Percentiles rank a stretch among this genome's conserved stretches.
Conservation (phyloP, 2,329 filamentous ascomycete species). For the Ophiostoma perfectum region DNA sequence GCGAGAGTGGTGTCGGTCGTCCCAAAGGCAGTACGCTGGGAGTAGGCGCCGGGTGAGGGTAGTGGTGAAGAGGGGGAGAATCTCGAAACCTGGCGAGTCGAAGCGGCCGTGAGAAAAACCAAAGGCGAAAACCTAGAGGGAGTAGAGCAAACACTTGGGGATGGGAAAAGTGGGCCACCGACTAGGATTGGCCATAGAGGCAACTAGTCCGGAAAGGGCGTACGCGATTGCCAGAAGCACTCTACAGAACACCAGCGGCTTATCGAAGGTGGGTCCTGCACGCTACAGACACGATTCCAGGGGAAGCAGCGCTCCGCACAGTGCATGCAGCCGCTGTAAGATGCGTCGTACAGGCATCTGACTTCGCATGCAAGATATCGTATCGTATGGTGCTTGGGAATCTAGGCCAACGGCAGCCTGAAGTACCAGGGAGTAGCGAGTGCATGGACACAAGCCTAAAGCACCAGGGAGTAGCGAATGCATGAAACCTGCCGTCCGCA, state of each 20-base stretch:
- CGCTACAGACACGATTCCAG: neutral
- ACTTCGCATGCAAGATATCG: neutral
- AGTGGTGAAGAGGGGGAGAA: slow-evolving; percentile 13
- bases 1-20: slow-evolving; percentile 4
- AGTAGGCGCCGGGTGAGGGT: slow-evolving; percentile 5
- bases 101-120: slow-evolving; percentile 20
- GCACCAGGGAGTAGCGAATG: too few relatives aligned
- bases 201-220: slow-evolving; percentile 20
- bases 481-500: too few relatives aligned
- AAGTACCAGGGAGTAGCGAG: too few relatives aligned
- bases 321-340: neutral
- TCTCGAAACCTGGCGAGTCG: slow-evolving; percentile 14
- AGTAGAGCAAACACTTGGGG: slow-evolving; percentile 14
- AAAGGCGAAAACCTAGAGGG: slow-evolving; percentile 19
- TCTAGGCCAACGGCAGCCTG: neutral
- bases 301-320: neutral
- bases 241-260: slow-evolving; percentile 12
- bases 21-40: slow-evolving; percentile 13
- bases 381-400: neutral
- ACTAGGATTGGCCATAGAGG: slow-evolving; percentile 15
- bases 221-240: slow-evolving; percentile 15
- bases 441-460: too few relatives aligned
- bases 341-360: neutral
- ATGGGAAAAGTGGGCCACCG: slow-evolving; percentile 13
- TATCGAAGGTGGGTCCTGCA: slow-evolving; percentile 15